A percentile compares a stretch with the other conserved stretches of the same genome.
Evolutionary conservation across 805 yeast genomes (phyloP).

Genomic region (Blastobotrys parvus): DNA sequence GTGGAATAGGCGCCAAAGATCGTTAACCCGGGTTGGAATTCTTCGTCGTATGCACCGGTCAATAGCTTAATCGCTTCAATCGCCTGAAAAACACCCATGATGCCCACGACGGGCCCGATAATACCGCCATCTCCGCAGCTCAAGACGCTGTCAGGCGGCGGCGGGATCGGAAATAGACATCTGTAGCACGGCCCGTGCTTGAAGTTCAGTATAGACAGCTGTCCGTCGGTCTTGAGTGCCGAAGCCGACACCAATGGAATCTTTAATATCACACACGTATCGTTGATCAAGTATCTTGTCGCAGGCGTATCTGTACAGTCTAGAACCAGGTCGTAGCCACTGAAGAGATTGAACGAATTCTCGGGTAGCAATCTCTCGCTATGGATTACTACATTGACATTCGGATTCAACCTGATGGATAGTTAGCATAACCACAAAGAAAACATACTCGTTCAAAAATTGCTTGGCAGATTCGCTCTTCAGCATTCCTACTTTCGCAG

Average conservation of each 20-base stretch:
- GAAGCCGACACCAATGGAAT: slow-evolving; percentile 84
- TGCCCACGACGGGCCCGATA: slow-evolving; percentile 91
- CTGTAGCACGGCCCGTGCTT: slow-evolving; percentile 83
- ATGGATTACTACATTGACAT: slow-evolving; percentile 47
- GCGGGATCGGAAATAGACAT: slow-evolving; percentile 87
- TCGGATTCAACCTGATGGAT: slow-evolving; percentile 49
- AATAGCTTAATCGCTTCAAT: slow-evolving; percentile 74
- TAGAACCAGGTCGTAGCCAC: slow-evolving; percentile 60
- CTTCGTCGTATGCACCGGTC: slow-evolving; percentile 44
- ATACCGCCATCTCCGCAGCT: slow-evolving; percentile 93
- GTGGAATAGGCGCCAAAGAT: slow-evolving; percentile 45
- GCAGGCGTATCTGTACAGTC: slow-evolving; percentile 95
- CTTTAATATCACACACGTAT: slow-evolving; percentile 60
- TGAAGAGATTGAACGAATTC: slow-evolving; percentile 58
- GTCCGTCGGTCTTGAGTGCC: slow-evolving; percentile 89
- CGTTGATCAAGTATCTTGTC: slow-evolving; percentile 79
- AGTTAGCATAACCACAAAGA: not conserved
- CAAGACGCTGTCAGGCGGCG: slow-evolving; percentile 72
- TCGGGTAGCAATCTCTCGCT: slow-evolving; percentile 41
- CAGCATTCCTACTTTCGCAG: slow-evolving; percentile 53
- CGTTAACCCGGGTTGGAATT: slow-evolving; percentile 60
- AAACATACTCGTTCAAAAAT: slow-evolving; percentile 32
- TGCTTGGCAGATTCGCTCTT: slow-evolving; percentile 75
- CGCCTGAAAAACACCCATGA: slow-evolving; percentile 85
- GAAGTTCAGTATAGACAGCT: slow-evolving; percentile 67